Conservation (phyloP, 2,329 filamentous ascomycete species). For the Beauveria caledonica region DNA sequence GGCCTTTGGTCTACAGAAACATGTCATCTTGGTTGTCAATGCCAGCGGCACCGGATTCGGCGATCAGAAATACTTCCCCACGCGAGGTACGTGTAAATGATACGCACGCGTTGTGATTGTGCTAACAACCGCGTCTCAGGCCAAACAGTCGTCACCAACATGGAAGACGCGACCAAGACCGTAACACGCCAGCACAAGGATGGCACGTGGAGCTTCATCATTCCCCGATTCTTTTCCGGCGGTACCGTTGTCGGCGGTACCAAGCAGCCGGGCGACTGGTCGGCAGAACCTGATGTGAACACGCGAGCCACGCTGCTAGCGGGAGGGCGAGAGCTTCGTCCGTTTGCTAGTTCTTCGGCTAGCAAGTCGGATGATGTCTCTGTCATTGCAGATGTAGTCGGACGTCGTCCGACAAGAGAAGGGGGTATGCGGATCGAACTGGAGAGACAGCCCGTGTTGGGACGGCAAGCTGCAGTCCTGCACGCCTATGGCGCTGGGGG, state of each 20-base stretch:
- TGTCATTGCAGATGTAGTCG: constrained; percentile 35
- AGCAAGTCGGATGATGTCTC: constrained; percentile 19
- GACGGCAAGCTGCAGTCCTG: constrained; percentile 19
- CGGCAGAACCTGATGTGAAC: constrained; percentile 35
- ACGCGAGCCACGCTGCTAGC: constrained; percentile 40
- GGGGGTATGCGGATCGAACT: constrained; percentile 30
- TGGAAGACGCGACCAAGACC: constrained; percentile 24
- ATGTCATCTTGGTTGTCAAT: constrained; percentile 23
- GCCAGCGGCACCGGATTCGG: constrained; percentile 27
- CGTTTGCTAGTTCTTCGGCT: constrained; percentile 16
- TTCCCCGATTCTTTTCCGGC: constrained; percentile 51
- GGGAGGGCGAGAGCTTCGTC: constrained; percentile 22
- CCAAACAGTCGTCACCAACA: constrained; percentile 30
- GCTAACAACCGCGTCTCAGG: constrained; percentile 19
- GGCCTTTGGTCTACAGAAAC: constrained; percentile 18
- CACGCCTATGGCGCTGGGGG: constrained; percentile 55
- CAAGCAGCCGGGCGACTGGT: constrained; percentile 50
- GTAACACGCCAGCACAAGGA: constrained; percentile 56
- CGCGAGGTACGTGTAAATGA: constrained; percentile 20
- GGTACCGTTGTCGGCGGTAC: constrained; percentile 59
- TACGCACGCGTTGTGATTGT: neutral
- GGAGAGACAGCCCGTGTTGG: neutral
- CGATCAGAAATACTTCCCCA: constrained; percentile 26
- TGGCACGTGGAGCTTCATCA: constrained; percentile 53
- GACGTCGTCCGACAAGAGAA: constrained; percentile 34